Conservation (phyloP, 768 basidiomycete genomes). For the Cystoderma amianthinum region DNA sequence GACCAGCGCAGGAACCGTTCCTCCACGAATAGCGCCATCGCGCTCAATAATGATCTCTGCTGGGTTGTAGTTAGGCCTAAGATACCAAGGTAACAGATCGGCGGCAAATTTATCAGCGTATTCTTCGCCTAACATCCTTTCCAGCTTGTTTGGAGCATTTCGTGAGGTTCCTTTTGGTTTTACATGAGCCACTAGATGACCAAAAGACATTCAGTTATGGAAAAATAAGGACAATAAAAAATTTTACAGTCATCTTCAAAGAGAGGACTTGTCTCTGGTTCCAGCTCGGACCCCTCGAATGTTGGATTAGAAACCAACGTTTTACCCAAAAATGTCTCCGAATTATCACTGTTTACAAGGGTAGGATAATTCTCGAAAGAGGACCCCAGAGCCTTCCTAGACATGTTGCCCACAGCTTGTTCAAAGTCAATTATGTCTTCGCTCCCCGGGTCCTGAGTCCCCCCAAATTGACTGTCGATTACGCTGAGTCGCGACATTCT, state of each 20-base stretch:
- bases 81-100: constrained; percentile 69
- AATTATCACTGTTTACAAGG: constrained; percentile 15
- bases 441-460: constrained; percentile 27
- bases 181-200: constrained; percentile 10
- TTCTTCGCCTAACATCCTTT: constrained; percentile 59
- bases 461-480: constrained; percentile 43
- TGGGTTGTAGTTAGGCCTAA: constrained; percentile 72
- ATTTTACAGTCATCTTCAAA: constrained; percentile 35
- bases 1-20: constrained; percentile 79
- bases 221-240: too few species aligned
- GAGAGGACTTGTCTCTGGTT: too few species aligned
- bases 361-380: constrained; percentile 19
- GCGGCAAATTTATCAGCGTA: constrained; percentile 36
- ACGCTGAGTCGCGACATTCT: constrained; percentile 65
- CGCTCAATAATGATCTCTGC: constrained; percentile 81
- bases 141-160: constrained; percentile 46
- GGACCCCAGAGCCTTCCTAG: constrained; percentile 14
- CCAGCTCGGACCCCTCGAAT: constrained; percentile 6
- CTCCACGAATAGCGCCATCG: constrained; percentile 80
- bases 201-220: too few species aligned
- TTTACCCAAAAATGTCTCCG: constrained; percentile 16
- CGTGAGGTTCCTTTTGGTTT: constrained; percentile 22
- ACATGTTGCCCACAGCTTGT: constrained; percentile 35
- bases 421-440: constrained; percentile 57
- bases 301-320: constrained; percentile 16